These are phyloP conservation scores for Lipomyces orientalis DNA, from an alignment of 805 yeast species.

Conservation along the genomic window DNA sequence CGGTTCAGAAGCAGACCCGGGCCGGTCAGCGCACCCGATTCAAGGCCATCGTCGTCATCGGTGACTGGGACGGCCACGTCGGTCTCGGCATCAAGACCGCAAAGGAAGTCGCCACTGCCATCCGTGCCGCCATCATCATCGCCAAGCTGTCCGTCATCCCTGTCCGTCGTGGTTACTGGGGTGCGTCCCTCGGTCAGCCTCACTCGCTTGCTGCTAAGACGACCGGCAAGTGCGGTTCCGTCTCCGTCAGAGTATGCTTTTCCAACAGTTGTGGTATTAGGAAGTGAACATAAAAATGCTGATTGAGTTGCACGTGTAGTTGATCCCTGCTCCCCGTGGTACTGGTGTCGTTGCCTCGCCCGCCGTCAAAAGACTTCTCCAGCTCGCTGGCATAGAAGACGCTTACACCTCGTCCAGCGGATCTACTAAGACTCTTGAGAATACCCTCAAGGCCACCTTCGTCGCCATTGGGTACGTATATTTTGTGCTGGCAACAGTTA, in stretches of 20 bases:
- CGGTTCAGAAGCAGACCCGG: constrained; percentile 99
- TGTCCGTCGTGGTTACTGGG: constrained; percentile 99
- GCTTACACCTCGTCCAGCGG: constrained; percentile 98
- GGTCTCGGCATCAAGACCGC: constrained; percentile 99
- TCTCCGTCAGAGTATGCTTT: constrained; percentile 70
- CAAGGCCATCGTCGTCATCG: constrained; percentile 99
- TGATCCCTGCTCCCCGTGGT: constrained; percentile 99
- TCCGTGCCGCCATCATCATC: constrained; percentile 99
- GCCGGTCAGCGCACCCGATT: constrained; percentile 99
- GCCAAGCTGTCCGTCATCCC: constrained; percentile 99
- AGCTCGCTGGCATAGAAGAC: constrained; percentile 99
- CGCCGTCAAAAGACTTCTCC: constrained; percentile 98
- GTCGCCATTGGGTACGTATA: constrained; percentile 69
- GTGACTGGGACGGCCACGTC: constrained; percentile 99
- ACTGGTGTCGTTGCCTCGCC: constrained; percentile 99
- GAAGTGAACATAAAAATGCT: not conserved
- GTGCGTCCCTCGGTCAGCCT: constrained; percentile 99
- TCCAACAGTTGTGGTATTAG: not conserved
- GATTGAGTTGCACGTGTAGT: constrained; percentile 40
- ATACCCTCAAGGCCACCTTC: constrained; percentile 99
- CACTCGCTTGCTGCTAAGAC: constrained; percentile 98
- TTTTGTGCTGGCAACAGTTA: constrained; percentile 7
- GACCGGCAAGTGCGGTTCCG: constrained; percentile 99
- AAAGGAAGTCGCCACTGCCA: constrained; percentile 99
- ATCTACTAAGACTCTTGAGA: constrained; percentile 99